phyloP scores from a whole-genome alignment of 2,329 filamentous ascomycete species.

The Neospermospora avenae region DNA sequence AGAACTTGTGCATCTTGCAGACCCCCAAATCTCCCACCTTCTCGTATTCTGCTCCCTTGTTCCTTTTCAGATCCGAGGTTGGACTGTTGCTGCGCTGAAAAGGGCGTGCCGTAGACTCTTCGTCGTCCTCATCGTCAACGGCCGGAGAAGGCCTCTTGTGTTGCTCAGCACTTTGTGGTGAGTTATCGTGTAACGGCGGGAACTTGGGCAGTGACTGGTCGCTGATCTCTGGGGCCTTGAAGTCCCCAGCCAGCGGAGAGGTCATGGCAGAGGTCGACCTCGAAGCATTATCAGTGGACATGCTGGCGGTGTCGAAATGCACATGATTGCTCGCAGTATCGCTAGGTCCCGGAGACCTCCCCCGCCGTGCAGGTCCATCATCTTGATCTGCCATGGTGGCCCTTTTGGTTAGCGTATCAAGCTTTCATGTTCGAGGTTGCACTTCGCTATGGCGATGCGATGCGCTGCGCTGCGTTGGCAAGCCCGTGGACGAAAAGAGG shows the following conservation, averaged over 20 bases:
- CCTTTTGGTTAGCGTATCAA: conserved; percentile 3
- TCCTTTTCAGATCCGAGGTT: conserved; percentile 29
- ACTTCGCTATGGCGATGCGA: not conserved
- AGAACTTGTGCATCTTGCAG: conserved; percentile 86
- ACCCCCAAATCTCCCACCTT: conserved; percentile 43
- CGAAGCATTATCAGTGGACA: conserved; percentile 26
- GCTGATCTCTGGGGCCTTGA: conserved; percentile 22
- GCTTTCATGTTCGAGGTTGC: conserved; percentile 12
- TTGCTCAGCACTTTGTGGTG: conserved; percentile 17
- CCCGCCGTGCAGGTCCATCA: conserved; percentile 23
- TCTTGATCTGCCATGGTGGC: conserved; percentile 34
- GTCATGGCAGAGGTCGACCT: conserved; percentile 34
- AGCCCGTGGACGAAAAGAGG: too few relatives aligned
- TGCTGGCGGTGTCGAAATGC: conserved; percentile 29
- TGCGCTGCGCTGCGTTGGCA: not conserved
- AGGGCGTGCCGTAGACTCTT: conserved; percentile 54
- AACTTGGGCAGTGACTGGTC: conserved; percentile 30
- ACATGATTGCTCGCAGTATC: conserved; percentile 25
- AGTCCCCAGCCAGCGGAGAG: conserved; percentile 32
- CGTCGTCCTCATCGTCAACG: conserved; percentile 49
- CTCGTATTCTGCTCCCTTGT: conserved; percentile 33
- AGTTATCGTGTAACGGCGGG: conserved; percentile 27
- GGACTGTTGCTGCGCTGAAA: conserved; percentile 55
- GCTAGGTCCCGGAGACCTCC: conserved; percentile 27
- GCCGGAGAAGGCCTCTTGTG: conserved; percentile 21